These are phyloP conservation scores for Biscutella auriculata DNA, from an alignment of 441 rosid genomes.

Conservation along the genomic window DNA sequence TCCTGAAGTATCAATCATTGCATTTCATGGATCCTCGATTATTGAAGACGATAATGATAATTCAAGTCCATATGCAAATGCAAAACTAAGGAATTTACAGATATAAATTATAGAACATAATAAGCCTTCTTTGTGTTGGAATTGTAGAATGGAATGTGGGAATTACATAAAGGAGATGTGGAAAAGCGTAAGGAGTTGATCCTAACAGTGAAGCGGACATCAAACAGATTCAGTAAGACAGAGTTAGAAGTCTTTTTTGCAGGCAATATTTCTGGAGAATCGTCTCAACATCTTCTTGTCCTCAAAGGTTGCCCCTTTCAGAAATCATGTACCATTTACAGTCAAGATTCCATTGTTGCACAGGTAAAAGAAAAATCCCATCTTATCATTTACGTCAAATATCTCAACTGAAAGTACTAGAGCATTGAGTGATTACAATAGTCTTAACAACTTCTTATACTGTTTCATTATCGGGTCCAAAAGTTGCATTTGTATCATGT, in stretches of 20 bases:
- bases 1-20: not conserved
- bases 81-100: not conserved
- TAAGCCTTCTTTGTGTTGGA: not conserved
- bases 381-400: not conserved
- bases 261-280: conserved; percentile 20
- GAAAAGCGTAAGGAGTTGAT: conserved; percentile 32
- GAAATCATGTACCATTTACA: conserved; percentile 65
- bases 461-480: not conserved
- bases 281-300: conserved; percentile 20
- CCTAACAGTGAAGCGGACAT: conserved; percentile 41
- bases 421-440: not conserved
- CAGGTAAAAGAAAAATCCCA: conserved; percentile 36
- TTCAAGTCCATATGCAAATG: not conserved
- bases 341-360: conserved; percentile 47
- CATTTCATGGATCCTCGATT: not conserved
- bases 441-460: not conserved
- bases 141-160: conserved; percentile 58
- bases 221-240: conserved; percentile 31
- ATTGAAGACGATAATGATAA: not conserved
- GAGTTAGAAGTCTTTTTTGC: conserved; percentile 45
- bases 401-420: not conserved
- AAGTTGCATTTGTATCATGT: not conserved
- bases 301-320: conserved; percentile 60
- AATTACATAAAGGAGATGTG: conserved; percentile 38
- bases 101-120: no score